Evolutionary conservation across 768 basidiomycete genomes (phyloP), one percentile per base, ranked within the genome.

Genomic region (Boletus sensibilis): DNA sequence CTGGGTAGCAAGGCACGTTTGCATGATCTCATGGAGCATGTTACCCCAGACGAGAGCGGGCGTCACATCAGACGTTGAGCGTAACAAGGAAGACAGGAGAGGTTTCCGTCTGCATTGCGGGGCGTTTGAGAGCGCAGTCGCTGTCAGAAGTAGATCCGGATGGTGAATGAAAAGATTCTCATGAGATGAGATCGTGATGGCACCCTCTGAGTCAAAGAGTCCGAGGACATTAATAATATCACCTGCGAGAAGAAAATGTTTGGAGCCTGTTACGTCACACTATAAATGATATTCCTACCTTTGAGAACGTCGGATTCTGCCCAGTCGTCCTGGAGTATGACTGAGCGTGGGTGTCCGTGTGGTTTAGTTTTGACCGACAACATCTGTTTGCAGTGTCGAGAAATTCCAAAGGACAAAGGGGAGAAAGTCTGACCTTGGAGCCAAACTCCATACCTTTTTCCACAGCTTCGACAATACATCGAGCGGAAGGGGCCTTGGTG

Each of bases 11-110:
- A 98, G 75, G 62, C 92, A 94, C 0, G 79, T 75, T 68, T 98
- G 94, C 76, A 97, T 84, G 34, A 98, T 86, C 61, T 93, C 87
- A 64, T 99, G 97, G 6, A 97, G 80, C 72, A 98, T 85, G 63
- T 88, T 97, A 37, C 97, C 97, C 85, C 94, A 98, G 0, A 96
- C 78, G 12, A 92, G 77, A 6, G 87, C 78, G 2, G 89, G 86
- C 0, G 86, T 83, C 14, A 75, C 73, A 57, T 87, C 85, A 7
- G 80, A 82, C 0, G 79, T 74, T 0, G 84, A 80, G 38, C 82
- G 84, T 41, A 88, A 72, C 50, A 87, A 76, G 41, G 77, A 74
- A 40, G 83, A 84, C 31, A 99, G 75, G n/a, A 98, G 77, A 0
- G 96, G 92, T 71, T 88, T 92, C 11, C 97, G 87, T 21, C 83